Evolutionary conservation across 805 yeast genomes (phyloP).

Genomic region (Hyphopichia homilentoma): DNA sequence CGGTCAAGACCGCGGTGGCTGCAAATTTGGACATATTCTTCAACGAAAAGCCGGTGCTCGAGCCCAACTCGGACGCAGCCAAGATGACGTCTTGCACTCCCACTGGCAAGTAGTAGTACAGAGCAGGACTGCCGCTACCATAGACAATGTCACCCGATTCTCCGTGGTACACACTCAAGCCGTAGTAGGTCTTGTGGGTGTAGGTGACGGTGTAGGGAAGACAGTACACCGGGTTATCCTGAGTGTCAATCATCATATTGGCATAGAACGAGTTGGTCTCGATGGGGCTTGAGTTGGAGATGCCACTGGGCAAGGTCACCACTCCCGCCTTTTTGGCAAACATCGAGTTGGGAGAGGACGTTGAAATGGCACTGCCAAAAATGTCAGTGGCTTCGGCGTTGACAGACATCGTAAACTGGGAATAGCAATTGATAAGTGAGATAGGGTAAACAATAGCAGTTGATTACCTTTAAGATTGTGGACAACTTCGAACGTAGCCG

Average conservation of each 20-base stretch:
- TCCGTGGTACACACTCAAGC: constrained; percentile 11
- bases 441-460: background rate
- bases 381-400: constrained; percentile 3
- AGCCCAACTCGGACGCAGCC: constrained; percentile 3
- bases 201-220: constrained; percentile 13
- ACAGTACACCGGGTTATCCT: constrained; percentile 11
- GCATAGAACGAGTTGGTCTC: constrained; percentile 14
- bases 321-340: constrained; percentile 12
- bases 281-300: constrained; percentile 8
- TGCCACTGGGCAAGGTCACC: constrained; percentile 8
- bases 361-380: constrained; percentile 13
- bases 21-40: constrained; percentile 10
- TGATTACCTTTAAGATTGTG: too few species aligned
- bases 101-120: constrained; percentile 13
- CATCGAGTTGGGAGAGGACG: constrained; percentile 8
- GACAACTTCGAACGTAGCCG: too few species aligned
- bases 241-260: constrained; percentile 11
- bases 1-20: constrained; percentile 9
- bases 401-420: background rate
- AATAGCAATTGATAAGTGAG: background rate
- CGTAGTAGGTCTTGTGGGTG: constrained; percentile 5
- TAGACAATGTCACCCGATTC: constrained; percentile 9
- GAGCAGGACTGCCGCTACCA: constrained; percentile 9
- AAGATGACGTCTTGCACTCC: constrained; percentile 12
- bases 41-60: constrained; percentile 4